Evolutionary conservation across 345 rosid genomes (phyloP).

Genomic region (Camelina neglecta): DNA sequence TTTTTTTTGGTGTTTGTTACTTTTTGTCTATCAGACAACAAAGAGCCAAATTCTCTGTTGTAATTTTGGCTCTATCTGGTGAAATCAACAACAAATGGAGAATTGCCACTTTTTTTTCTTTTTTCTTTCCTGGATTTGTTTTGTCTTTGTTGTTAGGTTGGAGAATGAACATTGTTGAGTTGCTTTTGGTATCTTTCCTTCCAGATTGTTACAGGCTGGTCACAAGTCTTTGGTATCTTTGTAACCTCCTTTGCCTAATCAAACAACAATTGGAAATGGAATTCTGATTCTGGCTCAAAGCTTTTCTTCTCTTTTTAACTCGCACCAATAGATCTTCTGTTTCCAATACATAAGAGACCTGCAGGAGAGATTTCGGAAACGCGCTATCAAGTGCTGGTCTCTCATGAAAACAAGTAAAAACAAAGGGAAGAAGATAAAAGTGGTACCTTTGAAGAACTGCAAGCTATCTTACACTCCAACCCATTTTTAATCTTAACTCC

Average conservation of each 20-base stretch:
- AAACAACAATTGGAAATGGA: slow-evolving; percentile 35
- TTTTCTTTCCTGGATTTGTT: neutral
- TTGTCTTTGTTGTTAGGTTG: slow-evolving; percentile 15
- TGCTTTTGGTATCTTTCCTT: slow-evolving; percentile 3
- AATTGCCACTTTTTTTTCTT: neutral
- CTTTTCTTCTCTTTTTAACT: slow-evolving; percentile 42
- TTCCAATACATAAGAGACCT: slow-evolving; percentile 86
- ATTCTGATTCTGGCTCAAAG: slow-evolving; percentile 33
- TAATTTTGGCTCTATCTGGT: neutral
- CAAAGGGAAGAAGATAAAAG: neutral
- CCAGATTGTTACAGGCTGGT: slow-evolving; percentile 11
- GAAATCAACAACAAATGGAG: slow-evolving; percentile 24
- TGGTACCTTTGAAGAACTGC: slow-evolving; percentile 83
- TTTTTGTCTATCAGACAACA: slow-evolving; percentile 15
- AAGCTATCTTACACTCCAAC: slow-evolving; percentile 80
- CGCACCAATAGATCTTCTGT: slow-evolving; percentile 84
- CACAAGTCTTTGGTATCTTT: slow-evolving; percentile 28
- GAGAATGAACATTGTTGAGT: slow-evolving; percentile 27
- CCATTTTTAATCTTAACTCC: slow-evolving; percentile 69
- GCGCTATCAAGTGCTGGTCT: neutral
- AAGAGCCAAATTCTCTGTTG: slow-evolving; percentile 6
- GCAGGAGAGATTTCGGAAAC: slow-evolving; percentile 1
- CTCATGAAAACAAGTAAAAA: neutral
- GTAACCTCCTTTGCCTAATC: slow-evolving; percentile 15
- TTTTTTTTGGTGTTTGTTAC: neutral